Evolutionary conservation across 2,329 filamentous ascomycete genomes (phyloP), one percentile per base, ranked within the genome.

Genomic region (Pestalotiopsis sp.): DNA sequence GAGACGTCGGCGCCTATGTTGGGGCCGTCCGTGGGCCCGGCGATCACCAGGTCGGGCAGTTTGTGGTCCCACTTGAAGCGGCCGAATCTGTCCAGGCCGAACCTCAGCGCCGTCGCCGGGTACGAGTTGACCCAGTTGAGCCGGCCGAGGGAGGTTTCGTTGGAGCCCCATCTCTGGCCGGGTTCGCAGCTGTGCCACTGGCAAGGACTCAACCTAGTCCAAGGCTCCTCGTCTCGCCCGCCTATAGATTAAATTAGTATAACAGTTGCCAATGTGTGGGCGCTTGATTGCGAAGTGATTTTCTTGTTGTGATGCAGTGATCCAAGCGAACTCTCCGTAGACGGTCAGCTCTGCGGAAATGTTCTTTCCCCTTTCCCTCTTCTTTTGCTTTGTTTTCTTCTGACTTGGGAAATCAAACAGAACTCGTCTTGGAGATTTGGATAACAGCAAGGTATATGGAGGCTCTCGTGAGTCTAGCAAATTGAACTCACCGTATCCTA

Each of bases 61-160:
- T 81, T 81, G 67, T 82, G 83, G 70, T 80, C 72, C 82, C 89
- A 92, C 67, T 87, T 80, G 56, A 82, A 80, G 0, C 86, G 84
- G 0, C 83, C 85, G 45, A 90, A 83, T 4, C 80, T 84, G 69
- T 88, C 80, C 75, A 92, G 88, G 49, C 90, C 91, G 76, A 87
- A 86, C 68, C 87, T 85, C 74, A 91, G 89, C 1, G 88, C 82
- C 0, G 90, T 92, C 1, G 88, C 88, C 0, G 91, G 90, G 79
- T 82, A 92, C 0, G 88, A 90, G 81, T 93, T 93, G 69, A 93
- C 91, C 83, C 91, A 93, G 83, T 92, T 91, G 60, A 92, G 83
- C 4, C 87, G 85, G 0, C 87, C 82, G 69, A 87, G 82, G 0
- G 85, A 85, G 11, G 81, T 78, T 74, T 93, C 91, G 72, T 79